Percentiles rank a stretch among this genome's conserved stretches.
Conservation (phyloP, 1,139 yeast genomes). For the Magnusiomyces tetraspermus region DNA sequence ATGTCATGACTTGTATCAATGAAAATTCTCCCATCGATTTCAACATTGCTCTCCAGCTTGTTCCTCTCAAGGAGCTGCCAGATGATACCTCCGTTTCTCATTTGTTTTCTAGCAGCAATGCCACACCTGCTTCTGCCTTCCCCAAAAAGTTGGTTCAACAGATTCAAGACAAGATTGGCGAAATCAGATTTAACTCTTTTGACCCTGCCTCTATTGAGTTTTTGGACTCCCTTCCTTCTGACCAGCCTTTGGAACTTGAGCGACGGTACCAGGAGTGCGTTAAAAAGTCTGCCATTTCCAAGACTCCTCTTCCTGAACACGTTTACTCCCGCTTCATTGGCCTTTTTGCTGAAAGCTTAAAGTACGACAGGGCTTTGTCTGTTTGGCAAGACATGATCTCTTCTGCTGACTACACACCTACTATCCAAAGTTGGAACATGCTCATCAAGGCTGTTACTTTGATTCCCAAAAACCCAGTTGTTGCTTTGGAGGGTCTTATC, state of each 20-base stretch:
- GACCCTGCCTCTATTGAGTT: slow-evolving; percentile 21
- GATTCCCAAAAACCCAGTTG: slow-evolving; percentile 25
- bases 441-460: slow-evolving; percentile 37
- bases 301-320: slow-evolving; percentile 24
- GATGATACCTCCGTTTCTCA: slow-evolving; percentile 17
- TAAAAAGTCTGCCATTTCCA: slow-evolving; percentile 15
- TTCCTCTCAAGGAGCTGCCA: slow-evolving; percentile 27
- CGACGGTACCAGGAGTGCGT: slow-evolving; percentile 21
- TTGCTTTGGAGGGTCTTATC: slow-evolving; percentile 34
- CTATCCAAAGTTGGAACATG: slow-evolving; percentile 39
- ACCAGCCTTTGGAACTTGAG: slow-evolving; percentile 22
- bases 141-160: not conserved
- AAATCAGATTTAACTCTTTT: slow-evolving; percentile 17
- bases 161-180: slow-evolving; percentile 7
- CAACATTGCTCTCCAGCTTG: slow-evolving; percentile 25
- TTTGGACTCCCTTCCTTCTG: slow-evolving; percentile 21
- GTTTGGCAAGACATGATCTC: slow-evolving; percentile 37
- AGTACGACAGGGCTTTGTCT: slow-evolving; percentile 29
- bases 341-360: slow-evolving; percentile 29
- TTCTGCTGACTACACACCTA: slow-evolving; percentile 26
- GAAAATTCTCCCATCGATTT: slow-evolving; percentile 19
- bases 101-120: slow-evolving; percentile 13
- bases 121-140: not conserved
- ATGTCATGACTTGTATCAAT: slow-evolving; percentile 21
- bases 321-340: slow-evolving; percentile 32